Base-by-base conservation (phyloP, 768 basidiomycete species). In the Mycena capillaripes region DNA sequence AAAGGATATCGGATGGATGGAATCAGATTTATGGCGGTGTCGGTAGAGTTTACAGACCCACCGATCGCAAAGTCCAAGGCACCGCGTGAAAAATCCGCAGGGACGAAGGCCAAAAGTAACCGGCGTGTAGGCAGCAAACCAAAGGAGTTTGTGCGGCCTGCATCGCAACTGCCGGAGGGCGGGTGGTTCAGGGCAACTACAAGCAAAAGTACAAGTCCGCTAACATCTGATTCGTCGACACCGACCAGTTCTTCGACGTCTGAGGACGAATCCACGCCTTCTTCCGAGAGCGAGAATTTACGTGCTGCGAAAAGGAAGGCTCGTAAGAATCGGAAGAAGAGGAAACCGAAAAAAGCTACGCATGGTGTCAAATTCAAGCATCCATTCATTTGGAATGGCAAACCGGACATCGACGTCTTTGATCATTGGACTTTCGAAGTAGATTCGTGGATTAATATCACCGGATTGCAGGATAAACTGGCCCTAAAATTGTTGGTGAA, bases 391-490 rank as follows among this genome's bases (percentile, higher is more conserved):
- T 67, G 40, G 52, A 34, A 67, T 10, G 66, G 66, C 34, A 46
- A 67, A 12, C 53, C 66, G 0, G 66, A 67, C 29, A 53, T 67
- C 19, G 42, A 67, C 12, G 42, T 46, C 16, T 67, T 67, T 36
- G 66, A 67, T 46, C 36, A 57, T 21, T 67, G 66, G 66, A 56
- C 55, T 1, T 67, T 29, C 44, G 55, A 67, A 23, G 66, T 67
- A 5, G 66, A 67, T 34, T 29, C 53, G 5, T 67, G 66, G 66
- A 48, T 46, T 42, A 12, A 46, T 6, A 42, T 67, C 36, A 55
- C 12, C 42, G 66, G 55, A 46, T 57, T 58, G 40, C 1, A 10
- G 0, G 66, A 67, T 23, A 56, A 17, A 42, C 7, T 56, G 40
- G 40, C 55, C 25, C 25, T 67, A 38, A 67, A 67, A 30, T 30